These are phyloP conservation scores for Bacidia rubella DNA, from an alignment of 495 filamentous ascomycete genomes.

Conservation along the genomic window DNA sequence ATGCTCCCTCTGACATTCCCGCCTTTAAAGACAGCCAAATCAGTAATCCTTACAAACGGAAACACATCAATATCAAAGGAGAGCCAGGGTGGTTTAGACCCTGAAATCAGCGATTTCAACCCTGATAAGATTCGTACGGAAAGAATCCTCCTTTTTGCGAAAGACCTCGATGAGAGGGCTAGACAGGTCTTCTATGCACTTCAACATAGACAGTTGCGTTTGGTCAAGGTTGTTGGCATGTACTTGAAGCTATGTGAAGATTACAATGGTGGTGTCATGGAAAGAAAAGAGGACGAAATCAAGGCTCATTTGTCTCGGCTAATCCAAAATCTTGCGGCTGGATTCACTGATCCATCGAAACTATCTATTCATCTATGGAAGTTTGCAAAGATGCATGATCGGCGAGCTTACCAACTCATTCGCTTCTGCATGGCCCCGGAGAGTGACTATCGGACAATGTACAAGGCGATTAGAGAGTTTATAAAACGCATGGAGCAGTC, in stretches of 20 bases:
- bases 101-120: slow-evolving; percentile 43
- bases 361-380: slow-evolving; percentile 64
- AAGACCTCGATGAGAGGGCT: slow-evolving; percentile 61
- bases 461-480: slow-evolving; percentile 81
- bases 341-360: slow-evolving; percentile 57
- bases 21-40: slow-evolving; percentile 54
- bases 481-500: slow-evolving; percentile 62
- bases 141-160: slow-evolving; percentile 67
- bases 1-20: slow-evolving; percentile 79
- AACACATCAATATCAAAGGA: slow-evolving; percentile 46
- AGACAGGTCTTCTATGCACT: slow-evolving; percentile 83
- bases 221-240: slow-evolving; percentile 52
- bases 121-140: slow-evolving; percentile 76
- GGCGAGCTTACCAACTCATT: slow-evolving; percentile 79
- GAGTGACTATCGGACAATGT: slow-evolving; percentile 81
- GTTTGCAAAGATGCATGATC: slow-evolving; percentile 84
- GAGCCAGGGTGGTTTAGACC: slow-evolving; percentile 30
- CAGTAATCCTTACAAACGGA: slow-evolving; percentile 42
- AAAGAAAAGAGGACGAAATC: slow-evolving; percentile 52
- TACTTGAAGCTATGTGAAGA: slow-evolving; percentile 71
- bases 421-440: slow-evolving; percentile 72
- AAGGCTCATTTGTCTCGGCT: slow-evolving; percentile 53
- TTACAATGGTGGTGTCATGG: slow-evolving; percentile 49
- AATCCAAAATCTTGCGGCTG: slow-evolving; percentile 54
- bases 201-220: slow-evolving; percentile 56